These are phyloP conservation scores for Austroboletus niveus DNA, from an alignment of 1,284 basidiomycete genomes.

Conservation along the genomic window DNA sequence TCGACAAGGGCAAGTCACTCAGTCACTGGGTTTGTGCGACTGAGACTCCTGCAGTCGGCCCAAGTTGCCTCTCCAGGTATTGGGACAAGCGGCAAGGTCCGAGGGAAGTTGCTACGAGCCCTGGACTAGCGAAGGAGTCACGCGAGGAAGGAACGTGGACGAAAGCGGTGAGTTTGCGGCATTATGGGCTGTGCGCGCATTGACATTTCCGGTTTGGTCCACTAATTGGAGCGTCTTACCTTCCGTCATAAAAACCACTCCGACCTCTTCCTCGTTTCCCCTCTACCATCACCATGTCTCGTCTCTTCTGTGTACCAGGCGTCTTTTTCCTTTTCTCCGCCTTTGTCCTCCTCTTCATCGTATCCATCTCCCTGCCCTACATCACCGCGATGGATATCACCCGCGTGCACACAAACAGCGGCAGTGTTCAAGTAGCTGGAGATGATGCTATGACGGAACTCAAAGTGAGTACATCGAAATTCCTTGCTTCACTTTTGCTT, in stretches of 20 bases:
- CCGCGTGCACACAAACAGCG: constrained; percentile 47
- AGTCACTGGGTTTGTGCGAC: no score
- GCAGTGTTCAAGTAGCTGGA: constrained; percentile 29
- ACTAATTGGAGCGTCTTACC: background rate
- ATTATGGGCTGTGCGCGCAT: constrained; percentile 1
- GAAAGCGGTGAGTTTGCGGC: background rate
- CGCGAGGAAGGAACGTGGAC: background rate
- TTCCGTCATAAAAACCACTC: constrained; percentile 17
- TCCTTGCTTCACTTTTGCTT: background rate
- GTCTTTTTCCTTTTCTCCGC: constrained; percentile 60
- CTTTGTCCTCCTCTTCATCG: constrained; percentile 63
- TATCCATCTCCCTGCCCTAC: constrained; percentile 68
- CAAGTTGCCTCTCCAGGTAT: no score
- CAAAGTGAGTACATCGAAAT: constrained; percentile 45
- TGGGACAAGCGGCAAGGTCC: no score
- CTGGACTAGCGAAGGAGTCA: no score
- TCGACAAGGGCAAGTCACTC: no score
- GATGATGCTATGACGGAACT: constrained; percentile 42
- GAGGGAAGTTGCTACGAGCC: no score
- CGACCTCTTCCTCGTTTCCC: background rate
- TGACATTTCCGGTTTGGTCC: constrained; percentile 2
- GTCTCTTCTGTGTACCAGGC: constrained; percentile 64
- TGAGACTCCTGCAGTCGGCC: no score
- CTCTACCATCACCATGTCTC: constrained; percentile 40
- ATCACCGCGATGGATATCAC: constrained; percentile 63